A percentile compares a stretch with the other conserved stretches of the same genome.
These are phyloP conservation scores for Yarrowia bubula DNA, from an alignment of 805 yeast genomes.

Conservation along the genomic window DNA sequence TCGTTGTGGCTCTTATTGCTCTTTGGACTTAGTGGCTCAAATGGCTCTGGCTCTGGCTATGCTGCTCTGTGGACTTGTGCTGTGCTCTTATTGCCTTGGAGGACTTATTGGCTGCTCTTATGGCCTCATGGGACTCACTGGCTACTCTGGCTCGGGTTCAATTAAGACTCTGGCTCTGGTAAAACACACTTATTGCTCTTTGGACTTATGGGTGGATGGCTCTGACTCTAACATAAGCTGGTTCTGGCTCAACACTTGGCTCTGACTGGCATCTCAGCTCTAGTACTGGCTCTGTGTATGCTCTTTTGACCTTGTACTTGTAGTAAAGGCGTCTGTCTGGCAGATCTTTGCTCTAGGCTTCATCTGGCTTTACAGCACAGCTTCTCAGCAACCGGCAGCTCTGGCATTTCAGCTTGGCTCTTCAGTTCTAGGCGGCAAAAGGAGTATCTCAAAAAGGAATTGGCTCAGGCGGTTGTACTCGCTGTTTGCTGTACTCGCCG, in stretches of 20 bases:
- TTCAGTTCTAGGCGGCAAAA: constrained; percentile 8
- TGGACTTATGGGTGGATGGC: not conserved
- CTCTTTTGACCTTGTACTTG: not conserved
- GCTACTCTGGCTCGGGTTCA: not conserved
- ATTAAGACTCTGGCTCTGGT: not conserved
- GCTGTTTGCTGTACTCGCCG: constrained; percentile 1
- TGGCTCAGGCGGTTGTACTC: constrained; percentile 3
- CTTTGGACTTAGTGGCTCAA: too few species aligned
- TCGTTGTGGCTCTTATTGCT: too few species aligned
- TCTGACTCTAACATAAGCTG: not conserved
- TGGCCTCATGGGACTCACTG: not conserved
- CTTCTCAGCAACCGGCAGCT: constrained; percentile 1
- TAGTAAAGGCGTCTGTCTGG: not conserved
- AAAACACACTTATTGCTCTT: not conserved
- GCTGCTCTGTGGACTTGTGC: too few species aligned
- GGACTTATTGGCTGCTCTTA: not conserved
- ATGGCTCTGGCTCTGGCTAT: constrained; percentile 1
- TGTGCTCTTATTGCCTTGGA: not conserved
- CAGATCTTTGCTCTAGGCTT: constrained; percentile 5
- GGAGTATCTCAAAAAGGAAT: not conserved
- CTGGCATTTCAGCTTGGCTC: constrained; percentile 14
- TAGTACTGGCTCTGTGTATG: not conserved
- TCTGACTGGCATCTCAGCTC: constrained; percentile 2
- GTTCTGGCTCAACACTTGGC: not conserved
- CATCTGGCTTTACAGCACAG: not conserved